Conservation (phyloP, 2,329 filamentous ascomycete genomes). For the Fusarium solani-melongenae region DNA sequence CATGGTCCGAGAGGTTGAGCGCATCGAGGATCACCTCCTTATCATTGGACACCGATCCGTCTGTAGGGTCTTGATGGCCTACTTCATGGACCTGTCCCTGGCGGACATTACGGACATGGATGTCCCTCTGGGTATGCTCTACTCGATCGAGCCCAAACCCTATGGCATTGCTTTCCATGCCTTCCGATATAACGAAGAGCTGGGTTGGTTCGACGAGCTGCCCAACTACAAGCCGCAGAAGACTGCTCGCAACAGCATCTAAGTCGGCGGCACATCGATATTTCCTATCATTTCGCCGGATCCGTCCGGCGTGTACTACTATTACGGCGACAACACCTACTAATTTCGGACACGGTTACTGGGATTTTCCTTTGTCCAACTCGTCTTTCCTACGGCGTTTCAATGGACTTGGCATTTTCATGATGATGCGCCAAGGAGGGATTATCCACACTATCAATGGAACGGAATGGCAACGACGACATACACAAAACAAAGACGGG, state of each 20-base stretch:
- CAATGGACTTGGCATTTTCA: constrained; percentile 32
- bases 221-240: constrained; percentile 83
- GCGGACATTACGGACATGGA: constrained; percentile 95
- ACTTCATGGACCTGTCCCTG: constrained; percentile 92
- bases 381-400: constrained; percentile 34
- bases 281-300: constrained; percentile 3
- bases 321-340: constrained; percentile 4
- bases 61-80: constrained; percentile 91
- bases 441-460: constrained; percentile 42
- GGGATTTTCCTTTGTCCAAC: constrained; percentile 7
- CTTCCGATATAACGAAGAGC: constrained; percentile 85
- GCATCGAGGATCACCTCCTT: constrained; percentile 94
- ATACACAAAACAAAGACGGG: constrained; percentile 35
- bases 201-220: constrained; percentile 84
- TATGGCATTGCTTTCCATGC: constrained; percentile 98
- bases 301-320: constrained; percentile 39
- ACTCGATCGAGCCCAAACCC: constrained; percentile 95
- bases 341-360: constrained; percentile 10
- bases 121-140: constrained; percentile 92
- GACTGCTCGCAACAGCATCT: constrained; percentile 48
- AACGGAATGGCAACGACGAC: constrained; percentile 40
- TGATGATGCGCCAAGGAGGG: constrained; percentile 38
- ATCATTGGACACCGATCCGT: constrained; percentile 94
- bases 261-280: constrained; percentile 16
- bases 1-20: constrained; percentile 96